Base-by-base conservation (phyloP, 2,329 filamentous ascomycete genomes). In the Fusarium sambucinum region DNA sequence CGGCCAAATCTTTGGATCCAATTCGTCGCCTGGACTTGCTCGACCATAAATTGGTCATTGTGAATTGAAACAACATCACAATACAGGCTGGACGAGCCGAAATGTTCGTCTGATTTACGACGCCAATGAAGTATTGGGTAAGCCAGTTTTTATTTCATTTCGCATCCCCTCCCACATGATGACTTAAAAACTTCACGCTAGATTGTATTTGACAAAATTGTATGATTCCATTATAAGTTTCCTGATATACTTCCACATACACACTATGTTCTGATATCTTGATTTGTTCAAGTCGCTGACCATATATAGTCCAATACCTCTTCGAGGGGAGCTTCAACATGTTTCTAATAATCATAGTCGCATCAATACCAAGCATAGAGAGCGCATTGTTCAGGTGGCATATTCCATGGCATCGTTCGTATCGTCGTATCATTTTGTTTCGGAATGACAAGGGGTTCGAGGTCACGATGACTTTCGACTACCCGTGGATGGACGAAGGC, bases 181-280 rank as follows among this genome's bases (percentile, higher is more conserved):
- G 81, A 82, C 74, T 56, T 71, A 63, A 72, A 64, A 71, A 73
- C 76, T 74, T 68, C 67, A 81, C 80, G 80, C 81, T 82, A 82
- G 80, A 82, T 83, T 81, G 80, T 82, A 83, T 80, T 80, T 82
- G 80, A 83, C 75, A 73, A 77, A 75, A 63, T 77, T 78, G 76
- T 46, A 70, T 80, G 78, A 79, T 79, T 66, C 66, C 59, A 70
- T 74, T 64, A 75, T 64, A 70, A 63, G 70, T 78, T 79, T 74
- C 67, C 77, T 79, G 76, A 78, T 45, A 29, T 29, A 3, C 16
- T 21, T 21, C n/a, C 4, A 8, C 13, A 23, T 10, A 47, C 17
- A 25, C 40, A 17, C 32, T 59, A 33, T 9, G 27, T 40, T 17
- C 62, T 17, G n/a, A 35, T 45, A 8, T 27, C 30, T 21, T 37